Evolutionary conservation across 164 flowering plant genomes (phyloP).

Genomic region (Sedum album): DNA sequence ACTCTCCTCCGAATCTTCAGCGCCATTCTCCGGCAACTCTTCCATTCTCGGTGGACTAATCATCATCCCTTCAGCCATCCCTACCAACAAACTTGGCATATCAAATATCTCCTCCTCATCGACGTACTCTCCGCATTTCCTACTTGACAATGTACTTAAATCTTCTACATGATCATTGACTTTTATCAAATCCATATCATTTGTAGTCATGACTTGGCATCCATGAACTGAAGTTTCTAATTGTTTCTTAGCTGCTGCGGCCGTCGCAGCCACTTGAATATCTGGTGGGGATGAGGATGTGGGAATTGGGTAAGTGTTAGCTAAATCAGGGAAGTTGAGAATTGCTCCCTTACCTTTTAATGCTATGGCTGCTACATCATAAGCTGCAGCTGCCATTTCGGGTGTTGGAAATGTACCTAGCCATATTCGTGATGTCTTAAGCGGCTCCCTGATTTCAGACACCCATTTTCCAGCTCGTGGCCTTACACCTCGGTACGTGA

Average conservation of each 20-base stretch:
- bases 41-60: conserved; percentile 48
- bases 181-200: background rate
- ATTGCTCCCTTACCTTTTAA: conserved; percentile 41
- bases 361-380: conserved; percentile 71
- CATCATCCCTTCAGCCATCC: conserved; percentile 60
- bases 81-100: conserved; percentile 47
- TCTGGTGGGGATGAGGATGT: conserved; percentile 35
- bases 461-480: conserved; percentile 71
- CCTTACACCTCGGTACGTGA: conserved; percentile 49
- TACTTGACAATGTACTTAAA: background rate
- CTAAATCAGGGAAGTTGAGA: conserved; percentile 50
- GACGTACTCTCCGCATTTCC: conserved; percentile 15
- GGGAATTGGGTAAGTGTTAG: conserved; percentile 30
- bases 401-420: conserved; percentile 62
- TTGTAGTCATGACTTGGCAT: background rate
- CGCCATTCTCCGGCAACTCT: conserved; percentile 24
- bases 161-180: background rate
- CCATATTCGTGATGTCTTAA: conserved; percentile 60
- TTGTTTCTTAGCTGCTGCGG: background rate
- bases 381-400: conserved; percentile 84
- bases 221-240: background rate
- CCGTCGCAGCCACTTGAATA: conserved; percentile 20
- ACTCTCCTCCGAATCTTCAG: conserved; percentile 11
- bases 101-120: conserved; percentile 49
- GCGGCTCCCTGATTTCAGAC: conserved; percentile 71